Percentiles rank a stretch among this genome's conserved stretches.
phyloP scores from a whole-genome alignment of 1,284 basidiomycete genomes.

The Apiotrichum domesticum region DNA sequence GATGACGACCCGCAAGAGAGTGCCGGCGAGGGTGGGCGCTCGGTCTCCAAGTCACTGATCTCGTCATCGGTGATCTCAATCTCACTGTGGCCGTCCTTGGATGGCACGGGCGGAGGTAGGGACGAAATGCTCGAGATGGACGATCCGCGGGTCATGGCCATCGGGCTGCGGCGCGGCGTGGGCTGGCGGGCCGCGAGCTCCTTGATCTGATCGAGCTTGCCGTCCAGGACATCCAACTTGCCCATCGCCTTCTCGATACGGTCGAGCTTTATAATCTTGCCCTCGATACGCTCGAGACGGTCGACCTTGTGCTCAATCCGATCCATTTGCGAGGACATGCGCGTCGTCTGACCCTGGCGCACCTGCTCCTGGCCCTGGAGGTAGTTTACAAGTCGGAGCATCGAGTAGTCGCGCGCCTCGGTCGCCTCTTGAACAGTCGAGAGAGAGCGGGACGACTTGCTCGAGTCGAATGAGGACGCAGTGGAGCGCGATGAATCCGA shows the following conservation, averaged over 20 bases:
- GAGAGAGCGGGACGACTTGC: not conserved
- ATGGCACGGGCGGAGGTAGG: slow-evolving; percentile 34
- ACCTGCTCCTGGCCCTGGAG: slow-evolving; percentile 41
- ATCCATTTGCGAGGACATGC: slow-evolving; percentile 37
- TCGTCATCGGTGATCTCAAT: slow-evolving; percentile 18
- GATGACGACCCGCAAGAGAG: slow-evolving; percentile 13
- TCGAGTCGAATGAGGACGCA: slow-evolving; percentile 1
- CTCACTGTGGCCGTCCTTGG: slow-evolving; percentile 24
- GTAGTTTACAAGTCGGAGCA: slow-evolving; percentile 25
- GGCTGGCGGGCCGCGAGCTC: not conserved
- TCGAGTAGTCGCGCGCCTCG: slow-evolving; percentile 2
- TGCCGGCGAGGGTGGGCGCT: not conserved
- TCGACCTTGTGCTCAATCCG: slow-evolving; percentile 40
- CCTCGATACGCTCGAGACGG: slow-evolving; percentile 3
- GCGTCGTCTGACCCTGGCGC: slow-evolving; percentile 30
- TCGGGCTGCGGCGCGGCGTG: not conserved
- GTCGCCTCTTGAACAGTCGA: not conserved
- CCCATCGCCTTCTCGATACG: slow-evolving; percentile 1
- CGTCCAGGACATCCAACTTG: slow-evolving; percentile 2
- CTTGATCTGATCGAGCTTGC: not conserved
- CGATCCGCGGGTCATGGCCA: not conserved
- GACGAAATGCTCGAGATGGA: not conserved
- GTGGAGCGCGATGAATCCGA: not conserved
- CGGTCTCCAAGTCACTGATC: not conserved
- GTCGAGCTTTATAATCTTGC: slow-evolving; percentile 8